Evolutionary conservation across 495 filamentous ascomycete species (phyloP), one percentile per base, ranked within the genome.

Genomic region (Talaromyces trachyspermus): DNA sequence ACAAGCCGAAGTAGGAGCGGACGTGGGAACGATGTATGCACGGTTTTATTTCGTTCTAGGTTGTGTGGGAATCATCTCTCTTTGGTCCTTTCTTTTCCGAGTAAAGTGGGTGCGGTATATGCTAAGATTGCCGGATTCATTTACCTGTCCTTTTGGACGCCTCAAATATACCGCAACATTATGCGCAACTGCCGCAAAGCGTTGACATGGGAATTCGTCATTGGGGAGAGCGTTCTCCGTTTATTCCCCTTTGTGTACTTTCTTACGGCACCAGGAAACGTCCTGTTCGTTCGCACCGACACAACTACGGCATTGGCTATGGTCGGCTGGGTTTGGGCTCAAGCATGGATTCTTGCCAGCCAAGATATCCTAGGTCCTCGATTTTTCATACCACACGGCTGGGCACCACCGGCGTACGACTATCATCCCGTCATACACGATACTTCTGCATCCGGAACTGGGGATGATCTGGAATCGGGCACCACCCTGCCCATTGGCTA

Each of bases 371-470:
- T 95, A n/a, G 92, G 91, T 0, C 88, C 90, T 0, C 66, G 92
- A 35, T 88, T 89, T 61, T 79, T 84, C 51, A 64, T 88, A n/a
- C 74, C 77, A 2, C 72, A 74, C 18, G 71, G 75, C 40, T 94
- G 86, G 86, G 74, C 67, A 10, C 79, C 85, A 38, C 85, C 85
- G 2, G 92, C 88, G 4, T 98, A 92, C 71, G 92, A 98, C 55
- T 98, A 98, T 51, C 92, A 98, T 60, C 89, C 89, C 0, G 74
- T 94, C 3, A 68, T 98, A 14, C 80, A 86, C n/a, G 87, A 95
- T 62, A 51, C 43, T 5, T 43, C 39, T 38, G 25, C 29, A 20
- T 45, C 59, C 3, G 62, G 61, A 10, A 33, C 61, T 1, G 62
- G 61, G 29, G 86, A 89, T 36, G 81, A 86, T 49, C 59, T 86